Conservation (phyloP, 495 filamentous ascomycete species). For the Hypoxylon lienhwacheense region DNA sequence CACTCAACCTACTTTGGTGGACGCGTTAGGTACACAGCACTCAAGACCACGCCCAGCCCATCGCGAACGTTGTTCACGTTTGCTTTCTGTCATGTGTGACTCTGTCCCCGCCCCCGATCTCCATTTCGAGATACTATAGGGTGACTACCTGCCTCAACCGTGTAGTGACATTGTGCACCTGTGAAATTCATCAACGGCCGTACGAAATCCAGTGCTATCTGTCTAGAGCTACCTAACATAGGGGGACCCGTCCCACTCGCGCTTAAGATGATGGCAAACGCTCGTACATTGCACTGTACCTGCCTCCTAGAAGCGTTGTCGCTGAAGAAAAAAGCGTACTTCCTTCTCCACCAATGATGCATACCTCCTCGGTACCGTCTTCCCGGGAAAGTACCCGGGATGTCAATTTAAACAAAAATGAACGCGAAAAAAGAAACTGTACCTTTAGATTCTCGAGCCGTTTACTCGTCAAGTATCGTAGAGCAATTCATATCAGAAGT, state of each 20-base stretch:
- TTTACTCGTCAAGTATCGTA: too few relatives aligned
- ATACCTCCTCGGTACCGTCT: too few relatives aligned
- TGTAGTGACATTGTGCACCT: slow-evolving; percentile 18
- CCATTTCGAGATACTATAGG: slow-evolving; percentile 11
- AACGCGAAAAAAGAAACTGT: too few relatives aligned
- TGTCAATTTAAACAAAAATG: too few relatives aligned
- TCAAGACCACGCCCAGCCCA: not conserved
- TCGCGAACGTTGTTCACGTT: slow-evolving; percentile 1
- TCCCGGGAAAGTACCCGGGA: too few relatives aligned
- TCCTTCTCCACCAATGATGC: too few relatives aligned
- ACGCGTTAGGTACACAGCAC: not conserved
- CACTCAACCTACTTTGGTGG: not conserved
- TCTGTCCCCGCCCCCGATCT: slow-evolving; percentile 12
- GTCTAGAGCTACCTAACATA: not conserved
- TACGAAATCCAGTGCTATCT: not conserved
- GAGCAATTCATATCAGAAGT: too few relatives aligned
- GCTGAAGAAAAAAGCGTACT: too few relatives aligned
- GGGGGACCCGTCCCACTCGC: not conserved
- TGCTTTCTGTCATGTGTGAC: slow-evolving; percentile 17
- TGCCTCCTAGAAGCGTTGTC: too few relatives aligned
- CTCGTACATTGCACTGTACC: too few relatives aligned
- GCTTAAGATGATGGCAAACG: too few relatives aligned
- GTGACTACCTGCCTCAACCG: slow-evolving; percentile 9
- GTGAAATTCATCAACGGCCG: slow-evolving; percentile 8
- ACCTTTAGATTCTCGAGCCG: too few relatives aligned